Evolutionary conservation across 2,329 filamentous ascomycete genomes (phyloP), one percentile per base, ranked within the genome.

Genomic region (Cadophora sp.): DNA sequence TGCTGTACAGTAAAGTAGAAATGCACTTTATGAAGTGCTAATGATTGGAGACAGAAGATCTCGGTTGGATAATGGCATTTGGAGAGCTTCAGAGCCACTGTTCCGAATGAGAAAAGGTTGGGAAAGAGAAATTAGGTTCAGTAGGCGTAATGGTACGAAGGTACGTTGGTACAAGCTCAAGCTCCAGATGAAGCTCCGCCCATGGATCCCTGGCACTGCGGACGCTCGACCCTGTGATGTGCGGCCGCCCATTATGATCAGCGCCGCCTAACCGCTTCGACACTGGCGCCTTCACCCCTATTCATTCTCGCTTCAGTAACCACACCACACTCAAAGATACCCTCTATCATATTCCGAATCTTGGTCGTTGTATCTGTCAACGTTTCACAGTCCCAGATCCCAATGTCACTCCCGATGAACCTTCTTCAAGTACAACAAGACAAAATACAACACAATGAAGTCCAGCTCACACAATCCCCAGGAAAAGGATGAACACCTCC

Each of bases 151-250:
- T 27, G 62, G 61, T 24, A 68, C 46, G 67, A 19, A 34, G 62
- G 61, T 24, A 68, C 46, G 67, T 72, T 69, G 56, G 60, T 61
- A 71, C 69, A 70, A 69, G 66, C 64, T 58, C 55, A 34, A n/a
- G 29, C 40, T 43, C 16, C 3, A 43, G 16, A 2, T n/a, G n/a
- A 48, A 48, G 43, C 29, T 37, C 55, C 34, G 14, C 6, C 7
- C n/a, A n/a, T n/a, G n/a, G n/a, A n/a, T n/a, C 29, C 53, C 53
- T 43, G 40, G 51, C 51, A 19, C 31, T 46, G 60, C 46, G 69
- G 59, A 69, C 65, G 69, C 69, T 69, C 68, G 62, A 69, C 65
- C 70, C 70, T 43, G 68, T 64, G 50, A 66, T 68, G 65, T 59
- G 31, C 31, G 31, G 31, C 31, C 5, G 31, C 31, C 31, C 31